Percentiles rank a stretch among this genome's conserved stretches.
These are phyloP conservation scores for Thalassiosira hispida DNA, from an alignment of 352 stramenopile species.

Conservation along the genomic window DNA sequence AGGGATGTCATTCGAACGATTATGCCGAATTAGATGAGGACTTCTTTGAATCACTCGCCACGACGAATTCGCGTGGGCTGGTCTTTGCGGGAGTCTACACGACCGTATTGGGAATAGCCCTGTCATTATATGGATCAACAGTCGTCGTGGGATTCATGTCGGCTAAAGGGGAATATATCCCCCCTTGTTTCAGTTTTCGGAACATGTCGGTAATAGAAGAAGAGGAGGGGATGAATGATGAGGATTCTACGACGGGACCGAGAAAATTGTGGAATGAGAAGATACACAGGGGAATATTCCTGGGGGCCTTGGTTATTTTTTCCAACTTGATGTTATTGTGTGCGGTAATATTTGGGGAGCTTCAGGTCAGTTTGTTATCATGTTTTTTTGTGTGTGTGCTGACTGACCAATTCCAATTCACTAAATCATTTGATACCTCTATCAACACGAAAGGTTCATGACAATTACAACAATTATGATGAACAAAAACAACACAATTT, in stretches of 20 bases:
- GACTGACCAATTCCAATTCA: too few relatives aligned
- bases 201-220: slow-evolving; percentile 50
- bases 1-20: slow-evolving; percentile 48
- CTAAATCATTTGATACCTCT: too few relatives aligned
- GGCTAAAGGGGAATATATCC: slow-evolving; percentile 78
- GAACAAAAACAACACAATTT: slow-evolving; percentile 59
- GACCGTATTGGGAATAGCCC: slow-evolving; percentile 62
- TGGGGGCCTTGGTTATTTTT: slow-evolving; percentile 78
- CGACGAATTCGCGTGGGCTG: slow-evolving; percentile 63
- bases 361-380: slow-evolving; percentile 61
- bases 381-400: slow-evolving; percentile 6
- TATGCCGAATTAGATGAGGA: slow-evolving; percentile 55
- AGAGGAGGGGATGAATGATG: slow-evolving; percentile 19
- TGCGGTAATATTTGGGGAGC: slow-evolving; percentile 82
- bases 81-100: slow-evolving; percentile 75
- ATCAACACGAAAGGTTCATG: too few relatives aligned
- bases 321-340: slow-evolving; percentile 80
- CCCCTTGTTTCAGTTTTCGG: slow-evolving; percentile 76
- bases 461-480: slow-evolving; percentile 65
- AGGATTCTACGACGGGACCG: slow-evolving; percentile 53
- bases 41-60: slow-evolving; percentile 71
- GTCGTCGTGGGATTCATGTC: slow-evolving; percentile 83
- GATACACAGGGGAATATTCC: slow-evolving; percentile 76
- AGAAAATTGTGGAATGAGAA: slow-evolving; percentile 65
- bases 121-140: slow-evolving; percentile 76